phyloP scores from a whole-genome alignment of 306 rosid species.

The Quercus wislizeni region DNA sequence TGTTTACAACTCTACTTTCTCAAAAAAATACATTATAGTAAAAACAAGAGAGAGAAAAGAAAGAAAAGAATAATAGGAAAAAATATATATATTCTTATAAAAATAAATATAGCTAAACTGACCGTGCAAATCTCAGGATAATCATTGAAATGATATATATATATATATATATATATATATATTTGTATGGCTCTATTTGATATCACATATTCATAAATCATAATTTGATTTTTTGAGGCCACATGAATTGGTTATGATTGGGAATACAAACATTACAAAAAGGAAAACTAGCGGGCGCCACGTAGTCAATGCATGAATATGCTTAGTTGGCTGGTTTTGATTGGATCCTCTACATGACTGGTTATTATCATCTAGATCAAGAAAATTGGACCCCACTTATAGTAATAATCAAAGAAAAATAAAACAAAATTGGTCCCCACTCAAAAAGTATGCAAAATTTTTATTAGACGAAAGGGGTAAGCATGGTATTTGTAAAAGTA shows the following conservation, averaged over 20 bases:
- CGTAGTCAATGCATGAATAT: slow-evolving; percentile 16
- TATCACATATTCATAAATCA: slow-evolving; percentile 8
- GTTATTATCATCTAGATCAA: slow-evolving; percentile 2
- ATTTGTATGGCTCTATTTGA: slow-evolving; percentile 6
- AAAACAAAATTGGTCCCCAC: too few species aligned
- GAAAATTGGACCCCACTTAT: slow-evolving; percentile 22
- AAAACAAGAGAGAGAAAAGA: background rate
- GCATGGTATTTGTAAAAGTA: background rate
- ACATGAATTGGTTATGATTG: slow-evolving; percentile 9
- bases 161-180: background rate
- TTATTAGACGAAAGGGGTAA: too few species aligned
- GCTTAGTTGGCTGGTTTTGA: slow-evolving; percentile 26
- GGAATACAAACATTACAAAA: slow-evolving; percentile 20
- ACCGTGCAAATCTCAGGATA: slow-evolving; percentile 32
- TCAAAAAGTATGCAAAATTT: too few species aligned
- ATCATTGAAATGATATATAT: slow-evolving; percentile 18
- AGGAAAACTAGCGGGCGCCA: slow-evolving; percentile 23
- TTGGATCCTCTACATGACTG: slow-evolving; percentile 14
- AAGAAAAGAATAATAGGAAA: background rate
- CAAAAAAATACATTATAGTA: too few species aligned
- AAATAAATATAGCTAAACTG: background rate
- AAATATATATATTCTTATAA: background rate
- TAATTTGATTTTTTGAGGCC: background rate
- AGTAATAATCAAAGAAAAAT: background rate
- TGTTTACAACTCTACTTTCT: too few species aligned